Evolutionary conservation across 352 stramenopile genomes (phyloP).

Genomic region (Peronosclerospora sorghi): DNA sequence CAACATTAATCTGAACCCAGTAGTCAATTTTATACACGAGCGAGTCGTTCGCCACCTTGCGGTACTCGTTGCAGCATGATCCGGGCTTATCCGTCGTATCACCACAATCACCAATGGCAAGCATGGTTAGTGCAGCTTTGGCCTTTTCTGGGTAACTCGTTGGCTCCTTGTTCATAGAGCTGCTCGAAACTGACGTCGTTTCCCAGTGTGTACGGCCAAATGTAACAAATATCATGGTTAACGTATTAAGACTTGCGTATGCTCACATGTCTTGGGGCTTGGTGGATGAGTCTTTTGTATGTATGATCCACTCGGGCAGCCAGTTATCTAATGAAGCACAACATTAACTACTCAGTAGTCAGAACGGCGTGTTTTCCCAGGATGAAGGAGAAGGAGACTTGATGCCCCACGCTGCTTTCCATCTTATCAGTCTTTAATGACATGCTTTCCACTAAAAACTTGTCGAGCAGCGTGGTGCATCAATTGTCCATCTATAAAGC

Average conservation of each 20-base stretch:
- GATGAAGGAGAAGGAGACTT: slow-evolving; percentile 1
- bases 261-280: too few relatives aligned
- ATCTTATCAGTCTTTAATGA: not conserved
- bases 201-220: too few relatives aligned
- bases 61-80: slow-evolving; percentile 85
- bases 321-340: slow-evolving; percentile 50
- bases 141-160: too few relatives aligned
- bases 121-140: slow-evolving; percentile 54
- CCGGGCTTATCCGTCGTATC: slow-evolving; percentile 78
- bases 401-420: slow-evolving; percentile 5
- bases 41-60: too few relatives aligned
- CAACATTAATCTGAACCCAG: too few relatives aligned
- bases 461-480: not conserved
- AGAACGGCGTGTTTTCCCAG: slow-evolving; percentile 19
- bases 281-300: too few relatives aligned
- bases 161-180: too few relatives aligned
- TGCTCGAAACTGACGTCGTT: too few relatives aligned
- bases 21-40: too few relatives aligned
- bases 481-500: slow-evolving; percentile 1
- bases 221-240: too few relatives aligned
- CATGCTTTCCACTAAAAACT: slow-evolving; percentile 5
- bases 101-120: slow-evolving; percentile 82
- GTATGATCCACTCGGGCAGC: slow-evolving; percentile 3
- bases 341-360: slow-evolving; percentile 81
- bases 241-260: too few relatives aligned